phyloP scores from a whole-genome alignment of 192 early-diverging fungal genomes.

The Irineochytrium annulatum region DNA sequence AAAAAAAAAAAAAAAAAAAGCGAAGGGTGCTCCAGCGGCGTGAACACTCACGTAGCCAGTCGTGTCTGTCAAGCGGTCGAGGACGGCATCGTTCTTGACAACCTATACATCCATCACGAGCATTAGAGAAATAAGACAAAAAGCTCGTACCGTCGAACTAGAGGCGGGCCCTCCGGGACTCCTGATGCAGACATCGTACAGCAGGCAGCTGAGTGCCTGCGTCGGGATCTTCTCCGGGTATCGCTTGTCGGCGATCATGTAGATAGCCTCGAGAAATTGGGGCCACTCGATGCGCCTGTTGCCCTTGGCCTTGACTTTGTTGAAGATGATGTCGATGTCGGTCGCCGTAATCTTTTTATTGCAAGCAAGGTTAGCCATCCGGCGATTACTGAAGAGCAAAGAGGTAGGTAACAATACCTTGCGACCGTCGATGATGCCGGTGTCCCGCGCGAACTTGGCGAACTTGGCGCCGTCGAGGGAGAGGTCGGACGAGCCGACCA shows the following conservation, averaged over 20 bases:
- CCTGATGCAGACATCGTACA: conserved; percentile 22
- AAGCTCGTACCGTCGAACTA: no score
- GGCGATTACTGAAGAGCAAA: background rate
- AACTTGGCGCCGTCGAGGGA: conserved; percentile 26
- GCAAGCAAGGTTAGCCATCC: background rate
- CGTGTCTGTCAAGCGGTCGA: conserved; percentile 38
- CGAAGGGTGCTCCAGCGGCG: no score
- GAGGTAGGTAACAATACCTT: background rate
- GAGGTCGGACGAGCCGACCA: background rate
- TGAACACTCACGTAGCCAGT: conserved; percentile 29
- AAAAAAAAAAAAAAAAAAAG: no score
- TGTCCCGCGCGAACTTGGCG: conserved; percentile 50
- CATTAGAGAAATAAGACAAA: background rate
- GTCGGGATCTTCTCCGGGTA: conserved; percentile 30
- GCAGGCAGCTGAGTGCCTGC: conserved; percentile 29
- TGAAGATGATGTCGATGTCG: conserved; percentile 56
- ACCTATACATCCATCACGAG: conserved; percentile 13
- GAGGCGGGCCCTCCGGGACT: conserved; percentile 6
- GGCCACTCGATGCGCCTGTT: conserved; percentile 41
- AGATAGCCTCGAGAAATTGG: conserved; percentile 37
- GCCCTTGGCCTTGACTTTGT: conserved; percentile 53
- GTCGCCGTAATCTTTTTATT: conserved; percentile 42
- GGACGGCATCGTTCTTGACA: conserved; percentile 32
- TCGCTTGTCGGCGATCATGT: conserved; percentile 43
- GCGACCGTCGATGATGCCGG: conserved; percentile 37